Base-by-base conservation (phyloP, 2,329 filamentous ascomycete species). In the Aspergillus neotritici region DNA sequence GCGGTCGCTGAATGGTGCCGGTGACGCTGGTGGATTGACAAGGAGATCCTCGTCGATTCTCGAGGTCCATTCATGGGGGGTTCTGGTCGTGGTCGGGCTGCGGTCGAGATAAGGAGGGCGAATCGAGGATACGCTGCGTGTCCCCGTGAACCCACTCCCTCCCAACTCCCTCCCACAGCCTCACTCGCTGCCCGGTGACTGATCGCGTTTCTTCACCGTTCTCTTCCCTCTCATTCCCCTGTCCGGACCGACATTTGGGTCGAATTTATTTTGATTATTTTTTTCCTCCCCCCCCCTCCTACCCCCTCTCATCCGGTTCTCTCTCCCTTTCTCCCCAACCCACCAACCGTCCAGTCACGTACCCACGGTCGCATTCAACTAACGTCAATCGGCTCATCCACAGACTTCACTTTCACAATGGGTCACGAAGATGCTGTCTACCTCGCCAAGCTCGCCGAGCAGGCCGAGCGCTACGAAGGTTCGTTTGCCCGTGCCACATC, bases 381-480 rank as follows among this genome's bases (percentile, higher is more conserved):
- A 25, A 25, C 21, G 9, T 34, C 21, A 31, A 4, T 33, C 31
- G 10, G 15, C 7, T 29, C 13, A 37, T 47, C 38, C 30, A 42
- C 53, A 64, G 57, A 63, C 60, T 49, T 42, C 49, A 47, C 60
- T 69, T 73, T 70, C 79, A 90, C 78, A 78, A 97, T 97, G 91
- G 89, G 87, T 83, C 88, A 95, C 81, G 91, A 97, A 82, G 90
- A 97, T 78, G 91, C 90, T 66, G 93, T 98, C 69, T 97, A 97
- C 76, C 86, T 97, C 72, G 93, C 93, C 77, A 97, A 97, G 89
- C 87, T 98, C 74, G 93, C 93, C 71, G 93, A 98, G 85, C 93
- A 98, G 84, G 93, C 93, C 74, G 93, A 98, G 84, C 91, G 93
- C 72, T 98, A 98, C 77, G 93, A 98, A 80, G 93, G 93, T 97